Evolutionary conservation across 495 filamentous ascomycete species (phyloP).

Genomic region (Ramalina intermedia): DNA sequence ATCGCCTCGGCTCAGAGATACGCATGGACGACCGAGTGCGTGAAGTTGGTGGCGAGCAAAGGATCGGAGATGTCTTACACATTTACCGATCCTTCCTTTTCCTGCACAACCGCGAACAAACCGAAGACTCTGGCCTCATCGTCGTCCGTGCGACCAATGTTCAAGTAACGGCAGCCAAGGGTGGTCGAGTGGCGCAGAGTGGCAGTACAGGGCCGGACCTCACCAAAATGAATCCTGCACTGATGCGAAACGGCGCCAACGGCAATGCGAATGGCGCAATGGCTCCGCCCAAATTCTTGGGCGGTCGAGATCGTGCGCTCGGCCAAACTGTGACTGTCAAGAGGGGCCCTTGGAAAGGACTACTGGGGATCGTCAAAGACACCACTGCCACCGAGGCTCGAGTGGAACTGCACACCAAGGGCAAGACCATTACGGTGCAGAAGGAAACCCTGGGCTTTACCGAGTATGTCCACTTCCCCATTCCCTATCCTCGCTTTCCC

Average conservation of each 20-base stretch:
- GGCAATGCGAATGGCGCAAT: conserved; percentile 34
- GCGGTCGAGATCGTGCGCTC: conserved; percentile 62
- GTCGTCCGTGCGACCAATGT: conserved; percentile 79
- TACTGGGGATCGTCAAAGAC: conserved; percentile 90
- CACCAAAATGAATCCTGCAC: conserved; percentile 80
- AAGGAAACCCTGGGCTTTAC: conserved; percentile 67
- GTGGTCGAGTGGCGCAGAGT: conserved; percentile 47
- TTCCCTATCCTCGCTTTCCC: not conserved
- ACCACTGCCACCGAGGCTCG: conserved; percentile 70
- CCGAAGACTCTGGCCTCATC: conserved; percentile 79
- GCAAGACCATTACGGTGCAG: conserved; percentile 67
- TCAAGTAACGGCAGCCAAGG: conserved; percentile 79
- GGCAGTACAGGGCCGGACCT: conserved; percentile 52
- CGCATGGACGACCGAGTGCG: conserved; percentile 81
- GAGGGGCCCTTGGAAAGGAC: conserved; percentile 76
- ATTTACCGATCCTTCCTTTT: conserved; percentile 85
- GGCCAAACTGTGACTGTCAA: conserved; percentile 81
- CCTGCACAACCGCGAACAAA: conserved; percentile 66
- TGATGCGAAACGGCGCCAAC: conserved; percentile 46
- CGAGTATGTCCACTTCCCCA: conserved; percentile 37
- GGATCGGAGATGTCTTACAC: conserved; percentile 77
- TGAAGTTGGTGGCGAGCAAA: conserved; percentile 71
- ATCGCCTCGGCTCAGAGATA: conserved; percentile 88
- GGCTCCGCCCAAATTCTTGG: conserved; percentile 64
- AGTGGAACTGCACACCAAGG: conserved; percentile 85